A percentile compares a stretch with the other conserved stretches of the same genome.
Conservation (phyloP, 345 rosid genomes). For the Populus tremula region DNA sequence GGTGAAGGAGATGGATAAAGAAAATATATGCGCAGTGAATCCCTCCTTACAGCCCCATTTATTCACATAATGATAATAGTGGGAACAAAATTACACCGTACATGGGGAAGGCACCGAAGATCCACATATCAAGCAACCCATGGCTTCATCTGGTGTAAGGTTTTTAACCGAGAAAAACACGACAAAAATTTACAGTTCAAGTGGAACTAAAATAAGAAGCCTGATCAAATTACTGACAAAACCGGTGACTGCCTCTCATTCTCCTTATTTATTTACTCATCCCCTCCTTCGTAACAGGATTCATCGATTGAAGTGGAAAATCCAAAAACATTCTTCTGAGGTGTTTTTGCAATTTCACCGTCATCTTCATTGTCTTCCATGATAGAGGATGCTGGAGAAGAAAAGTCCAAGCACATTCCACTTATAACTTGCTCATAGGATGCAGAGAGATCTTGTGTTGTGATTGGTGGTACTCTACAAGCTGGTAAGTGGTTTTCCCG, state of each 20-base stretch:
- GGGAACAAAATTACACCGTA: background rate
- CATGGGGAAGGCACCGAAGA: background rate
- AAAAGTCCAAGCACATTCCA: constrained; percentile 76
- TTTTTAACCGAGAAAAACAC: background rate
- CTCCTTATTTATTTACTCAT: background rate
- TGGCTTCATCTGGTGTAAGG: too few relatives aligned
- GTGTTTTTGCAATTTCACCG: constrained; percentile 11
- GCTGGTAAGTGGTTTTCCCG: constrained; percentile 86
- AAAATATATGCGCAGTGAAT: background rate
- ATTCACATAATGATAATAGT: background rate
- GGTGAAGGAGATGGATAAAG: background rate
- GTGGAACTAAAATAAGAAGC: background rate
- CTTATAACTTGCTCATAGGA: constrained; percentile 62
- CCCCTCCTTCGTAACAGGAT: constrained; percentile 39
- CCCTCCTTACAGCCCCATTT: background rate
- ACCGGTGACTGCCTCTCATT: background rate
- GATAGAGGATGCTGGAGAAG: constrained; percentile 47
- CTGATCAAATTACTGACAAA: background rate
- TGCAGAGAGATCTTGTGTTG: constrained; percentile 73
- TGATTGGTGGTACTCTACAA: constrained; percentile 84
- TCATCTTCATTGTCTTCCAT: constrained; percentile 22
- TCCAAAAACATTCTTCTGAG: constrained; percentile 5
- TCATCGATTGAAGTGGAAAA: constrained; percentile 45
- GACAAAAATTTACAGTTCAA: constrained; percentile 1
- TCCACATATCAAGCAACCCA: background rate